Percentiles rank a stretch among this genome's conserved stretches.
These are phyloP conservation scores for Solanum paucissectum DNA, from an alignment of 257 asterid genomes.

Conservation along the genomic window DNA sequence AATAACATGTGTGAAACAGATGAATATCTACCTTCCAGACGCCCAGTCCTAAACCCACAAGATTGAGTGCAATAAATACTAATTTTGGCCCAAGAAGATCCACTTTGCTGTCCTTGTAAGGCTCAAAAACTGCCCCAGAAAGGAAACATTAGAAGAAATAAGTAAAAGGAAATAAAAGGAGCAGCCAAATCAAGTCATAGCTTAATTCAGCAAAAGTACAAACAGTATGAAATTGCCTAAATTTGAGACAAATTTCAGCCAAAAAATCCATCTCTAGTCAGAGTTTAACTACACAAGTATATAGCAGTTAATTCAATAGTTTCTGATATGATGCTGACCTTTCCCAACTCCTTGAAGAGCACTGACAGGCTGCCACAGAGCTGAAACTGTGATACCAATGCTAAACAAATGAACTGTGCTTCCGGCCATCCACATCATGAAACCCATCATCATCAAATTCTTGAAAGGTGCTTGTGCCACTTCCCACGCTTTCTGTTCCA, in stretches of 20 bases:
- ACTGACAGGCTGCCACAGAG: conserved; percentile 90
- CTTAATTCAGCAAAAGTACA: neutral
- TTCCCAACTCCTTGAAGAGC: conserved; percentile 94
- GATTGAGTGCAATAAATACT: conserved; percentile 67
- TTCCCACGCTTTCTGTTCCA: conserved; percentile 95
- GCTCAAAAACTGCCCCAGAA: conserved; percentile 70
- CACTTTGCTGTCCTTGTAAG: conserved; percentile 84
- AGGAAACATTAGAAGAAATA: neutral
- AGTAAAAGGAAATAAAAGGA: neutral
- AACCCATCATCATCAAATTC: conserved; percentile 93
- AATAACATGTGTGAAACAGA: neutral
- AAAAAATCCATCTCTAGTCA: neutral
- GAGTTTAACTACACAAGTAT: neutral
- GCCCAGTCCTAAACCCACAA: conserved; percentile 85
- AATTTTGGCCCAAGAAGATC: conserved; percentile 73
- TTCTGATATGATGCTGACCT: conserved; percentile 28
- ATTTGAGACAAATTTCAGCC: neutral
- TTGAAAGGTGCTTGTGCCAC: conserved; percentile 93
- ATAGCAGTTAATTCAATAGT: neutral
- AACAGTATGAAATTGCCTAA: neutral
- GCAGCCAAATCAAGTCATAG: neutral
- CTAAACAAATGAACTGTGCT: conserved; percentile 95
- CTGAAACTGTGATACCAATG: conserved; percentile 93
- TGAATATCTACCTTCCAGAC: conserved; percentile 73
- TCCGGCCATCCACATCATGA: conserved; percentile 99